Evolutionary conservation across 352 stramenopile species (phyloP).

Genomic region (Pythium inflatum): DNA sequence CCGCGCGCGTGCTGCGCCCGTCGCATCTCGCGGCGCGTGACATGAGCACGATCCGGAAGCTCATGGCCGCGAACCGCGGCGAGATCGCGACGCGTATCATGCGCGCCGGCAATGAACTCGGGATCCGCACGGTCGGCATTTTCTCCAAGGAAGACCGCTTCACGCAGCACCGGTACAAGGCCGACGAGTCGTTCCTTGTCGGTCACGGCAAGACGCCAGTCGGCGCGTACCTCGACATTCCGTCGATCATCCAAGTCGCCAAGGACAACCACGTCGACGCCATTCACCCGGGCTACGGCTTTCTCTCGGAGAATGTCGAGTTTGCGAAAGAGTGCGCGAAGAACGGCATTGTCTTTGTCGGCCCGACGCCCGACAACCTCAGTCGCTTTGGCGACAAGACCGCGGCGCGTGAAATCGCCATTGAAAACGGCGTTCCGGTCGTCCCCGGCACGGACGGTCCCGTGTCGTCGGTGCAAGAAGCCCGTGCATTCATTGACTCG

Average conservation of each 20-base stretch:
- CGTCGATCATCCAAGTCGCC: constrained; percentile 92
- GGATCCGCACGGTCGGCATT: constrained; percentile 90
- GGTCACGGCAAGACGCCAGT: constrained; percentile 91
- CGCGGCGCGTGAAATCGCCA: constrained; percentile 85
- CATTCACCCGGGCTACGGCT: constrained; percentile 98
- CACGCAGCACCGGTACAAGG: constrained; percentile 97
- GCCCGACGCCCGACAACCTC: constrained; percentile 94
- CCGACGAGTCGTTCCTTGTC: constrained; percentile 96
- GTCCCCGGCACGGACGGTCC: constrained; percentile 91
- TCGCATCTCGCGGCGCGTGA: constrained; percentile 40
- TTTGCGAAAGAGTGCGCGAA: constrained; percentile 94
- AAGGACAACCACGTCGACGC: constrained; percentile 93
- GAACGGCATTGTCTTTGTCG: constrained; percentile 95
- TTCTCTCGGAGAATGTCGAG: constrained; percentile 95
- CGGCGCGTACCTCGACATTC: constrained; percentile 96
- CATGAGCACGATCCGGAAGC: constrained; percentile 91
- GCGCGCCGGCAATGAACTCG: constrained; percentile 93
- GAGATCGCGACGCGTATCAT: constrained; percentile 98
- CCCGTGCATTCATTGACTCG: constrained; percentile 89
- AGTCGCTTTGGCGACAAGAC: constrained; percentile 90
- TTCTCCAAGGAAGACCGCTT: constrained; percentile 95
- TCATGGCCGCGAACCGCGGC: constrained; percentile 97
- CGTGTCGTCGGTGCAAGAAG: constrained; percentile 89
- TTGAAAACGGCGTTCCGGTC: constrained; percentile 87
- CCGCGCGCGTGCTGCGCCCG: constrained; percentile 14